Evolutionary conservation across 768 basidiomycete species (phyloP).

Genomic region (Tricholoma hemisulphureum): DNA sequence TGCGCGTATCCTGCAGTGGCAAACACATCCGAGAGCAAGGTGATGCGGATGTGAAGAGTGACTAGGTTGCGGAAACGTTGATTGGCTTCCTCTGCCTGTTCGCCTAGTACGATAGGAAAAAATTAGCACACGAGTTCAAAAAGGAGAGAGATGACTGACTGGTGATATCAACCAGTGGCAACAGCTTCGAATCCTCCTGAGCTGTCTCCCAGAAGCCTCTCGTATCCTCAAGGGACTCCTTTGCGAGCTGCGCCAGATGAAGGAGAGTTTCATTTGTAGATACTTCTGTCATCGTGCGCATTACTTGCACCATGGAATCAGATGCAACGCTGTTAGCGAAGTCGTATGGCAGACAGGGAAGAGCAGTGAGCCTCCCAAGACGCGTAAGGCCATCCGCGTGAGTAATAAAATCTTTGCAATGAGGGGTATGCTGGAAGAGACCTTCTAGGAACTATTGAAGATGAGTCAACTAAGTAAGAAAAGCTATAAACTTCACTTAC

Average conservation of each 20-base stretch:
- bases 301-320: constrained; percentile 83
- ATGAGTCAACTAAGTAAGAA: not conserved
- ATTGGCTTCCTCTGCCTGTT: constrained; percentile 52
- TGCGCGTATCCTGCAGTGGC: constrained; percentile 80
- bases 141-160: constrained; percentile 30
- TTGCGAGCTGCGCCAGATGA: constrained; percentile 69
- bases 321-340: constrained; percentile 83
- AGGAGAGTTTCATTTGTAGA: constrained; percentile 73
- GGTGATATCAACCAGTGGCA: constrained; percentile 58
- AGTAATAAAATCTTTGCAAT: constrained; percentile 87
- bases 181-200: constrained; percentile 56
- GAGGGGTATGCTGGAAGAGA: constrained; percentile 86
- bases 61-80: constrained; percentile 69
- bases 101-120: constrained; percentile 29
- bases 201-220: constrained; percentile 65
- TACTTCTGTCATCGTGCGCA: constrained; percentile 86
- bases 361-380: constrained; percentile 72
- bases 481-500: constrained; percentile 39
- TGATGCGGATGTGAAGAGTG: constrained; percentile 74
- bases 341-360: constrained; percentile 88
- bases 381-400: constrained; percentile 69
- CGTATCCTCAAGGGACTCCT: constrained; percentile 66
- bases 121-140: not conserved
- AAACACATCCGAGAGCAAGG: constrained; percentile 85
- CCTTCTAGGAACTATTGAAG: constrained; percentile 83